phyloP scores from a whole-genome alignment of 192 early-diverging fungal species.

The Entophlyctis helioformis region DNA sequence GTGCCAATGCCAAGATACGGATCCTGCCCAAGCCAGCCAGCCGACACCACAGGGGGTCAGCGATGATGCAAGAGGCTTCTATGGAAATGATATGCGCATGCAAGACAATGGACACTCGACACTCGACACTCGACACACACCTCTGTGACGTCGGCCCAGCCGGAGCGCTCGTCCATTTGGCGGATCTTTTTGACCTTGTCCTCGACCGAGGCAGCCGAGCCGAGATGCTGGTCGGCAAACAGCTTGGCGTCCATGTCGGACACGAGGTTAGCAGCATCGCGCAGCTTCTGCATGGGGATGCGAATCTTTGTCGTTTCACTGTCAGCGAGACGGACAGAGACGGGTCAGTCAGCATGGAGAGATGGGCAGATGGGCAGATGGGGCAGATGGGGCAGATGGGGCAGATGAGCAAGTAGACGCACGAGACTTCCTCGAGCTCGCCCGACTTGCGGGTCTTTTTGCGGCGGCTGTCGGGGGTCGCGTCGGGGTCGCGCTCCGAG shows the following conservation, averaged over 20 bases:
- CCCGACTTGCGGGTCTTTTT: slow-evolving; percentile 29
- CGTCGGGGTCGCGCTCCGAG: slow-evolving; percentile 38
- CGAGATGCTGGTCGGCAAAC: slow-evolving; percentile 20
- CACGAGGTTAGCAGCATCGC: slow-evolving; percentile 25
- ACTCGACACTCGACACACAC: slow-evolving; percentile 19
- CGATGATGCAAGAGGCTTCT: neutral
- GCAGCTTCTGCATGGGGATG: slow-evolving; percentile 39
- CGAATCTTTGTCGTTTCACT: slow-evolving; percentile 35
- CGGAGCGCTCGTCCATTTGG: slow-evolving; percentile 38
- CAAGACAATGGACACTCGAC: neutral
- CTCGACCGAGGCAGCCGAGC: slow-evolving; percentile 34
- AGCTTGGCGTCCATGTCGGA: slow-evolving; percentile 33
- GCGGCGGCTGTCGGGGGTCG: slow-evolving; percentile 5
- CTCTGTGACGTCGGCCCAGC: slow-evolving; percentile 60
- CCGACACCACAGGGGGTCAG: slow-evolving; percentile 22
- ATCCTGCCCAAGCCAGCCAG: slow-evolving; percentile 16
- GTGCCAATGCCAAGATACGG: slow-evolving; percentile 13
- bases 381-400: neutral
- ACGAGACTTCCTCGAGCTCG: slow-evolving; percentile 23
- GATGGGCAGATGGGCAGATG: slow-evolving; percentile 1
- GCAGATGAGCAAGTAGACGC: slow-evolving; percentile 2
- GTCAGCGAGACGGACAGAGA: slow-evolving; percentile 2
- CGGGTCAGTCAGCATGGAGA: slow-evolving; percentile 10
- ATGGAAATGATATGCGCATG: neutral
- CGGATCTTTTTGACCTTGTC: slow-evolving; percentile 41